Base-by-base conservation (phyloP, 164 flowering plant genomes). In the Magnolia officinalis region DNA sequence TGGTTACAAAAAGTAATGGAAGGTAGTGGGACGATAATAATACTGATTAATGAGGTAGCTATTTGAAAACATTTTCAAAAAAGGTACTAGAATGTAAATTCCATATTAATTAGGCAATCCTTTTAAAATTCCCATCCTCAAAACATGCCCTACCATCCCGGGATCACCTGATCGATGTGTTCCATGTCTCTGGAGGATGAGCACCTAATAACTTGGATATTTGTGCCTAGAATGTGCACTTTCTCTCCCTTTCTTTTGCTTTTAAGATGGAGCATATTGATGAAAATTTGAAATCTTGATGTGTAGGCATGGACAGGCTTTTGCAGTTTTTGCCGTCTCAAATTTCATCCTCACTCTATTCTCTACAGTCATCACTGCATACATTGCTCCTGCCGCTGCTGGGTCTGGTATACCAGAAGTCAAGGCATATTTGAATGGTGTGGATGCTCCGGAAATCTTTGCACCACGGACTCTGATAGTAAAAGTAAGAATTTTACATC, bases 331-430 rank as follows among this genome's bases (percentile, higher is more conserved):
- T 73, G 75, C 86, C 6, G 80, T 66, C 63, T 81, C 87, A 8
- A 95, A 95, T 81, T 82, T 92, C 20, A 86, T 72, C 64, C 88
- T 92, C 21, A 89, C 92, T 19, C 83, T 95, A 20, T 87, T 91
- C 64, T 88, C 98, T 1, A 78, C 90, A 10, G n/a, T 85, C 31
- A 81, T 92, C 68, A 91, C 96, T 61, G 86, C 88, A 19, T 87
- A 74, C 72, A 20, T 91, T 63, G 84, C 95, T 0, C 97, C 98
- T 14, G 87, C 84, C 14, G 95, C 97, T 9, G 90, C 97, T 75
- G 97, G 97, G 14, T 92, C 98, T 0, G 97, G 98, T 70, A 89
- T 92, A 71, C 96, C 98, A 4, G 98, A 95, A 86, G 93, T 95
- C 11, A 91, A 95, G 88, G 97, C 98, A 24, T 95, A 90, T 81